Base-by-base conservation (phyloP, 768 basidiomycete genomes). In the Amanita thiersii region DNA sequence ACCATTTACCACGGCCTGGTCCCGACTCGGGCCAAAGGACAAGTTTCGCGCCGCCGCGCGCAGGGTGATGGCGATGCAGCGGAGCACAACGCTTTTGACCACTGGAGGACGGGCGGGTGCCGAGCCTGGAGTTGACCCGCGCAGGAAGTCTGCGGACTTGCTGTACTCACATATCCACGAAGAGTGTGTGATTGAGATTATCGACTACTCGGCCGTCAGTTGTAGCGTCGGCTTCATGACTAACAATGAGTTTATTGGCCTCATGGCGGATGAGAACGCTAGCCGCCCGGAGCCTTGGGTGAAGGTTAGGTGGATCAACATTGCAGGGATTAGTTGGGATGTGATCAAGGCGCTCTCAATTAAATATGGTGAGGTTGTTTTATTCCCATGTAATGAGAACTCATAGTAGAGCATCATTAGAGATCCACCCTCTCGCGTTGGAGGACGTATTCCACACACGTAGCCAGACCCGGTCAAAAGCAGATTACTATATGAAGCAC, bases 261-360 rank as follows among this genome's bases (percentile, higher is more conserved):
- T 80, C 44, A 64, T 86, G 59, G 51, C 63, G 12, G 63, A 71
- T 45, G 53, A 56, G 10, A 55, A 47, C 5, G 70, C 72, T 4
- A 68, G 72, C 44, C 57, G 60, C 43, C 65, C 66, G 42, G 74
- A 77, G 47, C 58, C 71, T 3, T 82, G 79, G 79, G 73, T 72
- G 19, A 80, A 74, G 52, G 83, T 82, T 12, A 62, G 84, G 39
- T 86, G 81, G 82, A 83, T 85, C 39, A 81, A 81, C 49, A 69
- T 85, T 47, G 76, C 72, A 17, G 84, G 83, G 4, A 51, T 73
- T 47, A 72, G 74, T 48, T 86, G 81, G 80, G 81, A 84, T 51
- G 79, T 86, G 26, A 69, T 86, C 50, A 80, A 78, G 50, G 73
- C 75, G 0, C 57, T 85, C 23, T 77, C 79, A 14, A 56, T 84